phyloP scores from a whole-genome alignment of 768 basidiomycete species.

The Tremella yokohamensis region DNA sequence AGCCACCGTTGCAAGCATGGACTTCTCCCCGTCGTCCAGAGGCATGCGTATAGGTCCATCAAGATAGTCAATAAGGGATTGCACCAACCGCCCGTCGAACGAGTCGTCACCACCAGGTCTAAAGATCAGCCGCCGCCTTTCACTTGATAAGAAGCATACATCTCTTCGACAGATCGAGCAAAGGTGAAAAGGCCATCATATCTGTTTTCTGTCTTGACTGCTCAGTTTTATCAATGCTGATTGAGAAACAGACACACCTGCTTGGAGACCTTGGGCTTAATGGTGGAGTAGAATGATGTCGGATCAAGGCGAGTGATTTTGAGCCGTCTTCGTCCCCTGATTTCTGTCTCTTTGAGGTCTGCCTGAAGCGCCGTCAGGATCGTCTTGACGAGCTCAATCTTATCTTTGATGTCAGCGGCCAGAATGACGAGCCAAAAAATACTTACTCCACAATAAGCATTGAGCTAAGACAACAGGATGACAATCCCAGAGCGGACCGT shows the following conservation, averaged over 20 bases:
- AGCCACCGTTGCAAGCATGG: slow-evolving; percentile 75
- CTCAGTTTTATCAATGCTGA: background rate
- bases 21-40: slow-evolving; percentile 73
- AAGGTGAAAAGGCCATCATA: slow-evolving; percentile 39
- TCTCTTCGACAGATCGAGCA: slow-evolving; percentile 9
- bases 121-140: background rate
- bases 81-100: slow-evolving; percentile 25
- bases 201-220: slow-evolving; percentile 4
- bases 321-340: slow-evolving; percentile 33
- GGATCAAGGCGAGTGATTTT: slow-evolving; percentile 32
- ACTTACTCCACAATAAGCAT: slow-evolving; percentile 84
- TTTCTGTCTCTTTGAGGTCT: slow-evolving; percentile 51
- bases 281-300: slow-evolving; percentile 25
- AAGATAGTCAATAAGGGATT: slow-evolving; percentile 62
- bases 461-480: slow-evolving; percentile 91
- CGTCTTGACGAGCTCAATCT: slow-evolving; percentile 76
- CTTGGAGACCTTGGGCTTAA: slow-evolving; percentile 51
- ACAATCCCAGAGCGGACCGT: slow-evolving; percentile 84
- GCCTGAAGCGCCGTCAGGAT: slow-evolving; percentile 68
- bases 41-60: slow-evolving; percentile 66
- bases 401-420: slow-evolving; percentile 57
- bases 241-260: slow-evolving; percentile 4
- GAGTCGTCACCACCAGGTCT: slow-evolving; percentile 23
- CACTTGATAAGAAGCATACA: no score
- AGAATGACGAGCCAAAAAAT: no score